Percentiles rank a stretch among this genome's conserved stretches.
Evolutionary conservation across 371 early-diverging fungal genomes (phyloP).

Genomic region (Parasitella parasitica): DNA sequence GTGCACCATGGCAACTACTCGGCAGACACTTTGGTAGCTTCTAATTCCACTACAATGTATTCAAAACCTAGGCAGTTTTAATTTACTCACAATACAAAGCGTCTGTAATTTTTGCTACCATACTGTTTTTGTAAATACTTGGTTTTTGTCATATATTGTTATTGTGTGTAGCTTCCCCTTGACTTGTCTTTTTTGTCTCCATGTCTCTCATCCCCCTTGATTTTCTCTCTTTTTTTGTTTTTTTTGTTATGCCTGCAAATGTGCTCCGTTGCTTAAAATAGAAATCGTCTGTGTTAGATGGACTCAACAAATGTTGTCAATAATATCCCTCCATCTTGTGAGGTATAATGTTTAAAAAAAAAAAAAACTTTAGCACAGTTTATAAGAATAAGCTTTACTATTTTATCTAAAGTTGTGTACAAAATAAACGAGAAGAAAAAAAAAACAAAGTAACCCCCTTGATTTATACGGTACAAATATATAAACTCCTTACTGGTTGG

Average conservation of each 20-base stretch:
- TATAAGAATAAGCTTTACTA: background rate
- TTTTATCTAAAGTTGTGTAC: background rate
- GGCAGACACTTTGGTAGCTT: conserved; percentile 9
- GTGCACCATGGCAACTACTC: conserved; percentile 7
- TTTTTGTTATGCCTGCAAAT: too few relatives aligned
- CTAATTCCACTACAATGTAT: background rate
- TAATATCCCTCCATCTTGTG: background rate
- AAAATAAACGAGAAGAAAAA: background rate
- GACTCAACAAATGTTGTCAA: background rate
- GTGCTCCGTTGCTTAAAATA: background rate
- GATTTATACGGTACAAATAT: too few relatives aligned
- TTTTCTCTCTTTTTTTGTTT: background rate
- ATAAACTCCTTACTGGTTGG: too few relatives aligned
- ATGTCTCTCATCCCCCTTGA: background rate
- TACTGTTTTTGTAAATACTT: background rate
- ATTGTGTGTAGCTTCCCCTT: background rate
- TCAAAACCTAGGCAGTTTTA: conserved; percentile 13
- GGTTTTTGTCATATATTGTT: too few relatives aligned
- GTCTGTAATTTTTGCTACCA: background rate
- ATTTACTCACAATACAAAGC: background rate
- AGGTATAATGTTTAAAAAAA: too few relatives aligned
- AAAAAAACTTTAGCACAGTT: background rate
- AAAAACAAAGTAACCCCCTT: background rate
- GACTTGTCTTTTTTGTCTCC: background rate
- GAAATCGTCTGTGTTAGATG: background rate